Base-by-base conservation (phyloP, 2,329 filamentous ascomycete genomes). In the Monilinia laxa region DNA sequence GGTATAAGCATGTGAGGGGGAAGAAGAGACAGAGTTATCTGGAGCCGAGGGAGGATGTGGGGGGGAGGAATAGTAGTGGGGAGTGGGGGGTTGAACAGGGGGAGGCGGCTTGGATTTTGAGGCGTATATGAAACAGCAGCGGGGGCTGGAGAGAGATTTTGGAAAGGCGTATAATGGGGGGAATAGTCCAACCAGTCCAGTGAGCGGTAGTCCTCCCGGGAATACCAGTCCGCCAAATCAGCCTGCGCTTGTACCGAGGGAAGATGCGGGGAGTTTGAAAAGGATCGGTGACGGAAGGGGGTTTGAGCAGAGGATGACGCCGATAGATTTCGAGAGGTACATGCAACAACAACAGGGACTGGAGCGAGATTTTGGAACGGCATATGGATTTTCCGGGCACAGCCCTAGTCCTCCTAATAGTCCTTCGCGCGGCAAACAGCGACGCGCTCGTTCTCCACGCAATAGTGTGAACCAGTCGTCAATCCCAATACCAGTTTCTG, bases 131-230 rank as follows among this genome's bases (percentile, higher is more conserved):
- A 49, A 51, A 4, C 57, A 60, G 38, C 62, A 56, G 20, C 23
- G 25, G 3, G 60, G 62, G 0, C 10, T 64, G 62, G 62, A 64
- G 62, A 47, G 62, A 18, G 62, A 64, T 56, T 64, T 64, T 31
- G 62, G 49, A 12, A 64, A 56, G 18, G 35, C 51, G 0, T 53
- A 42, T 42, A 23, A n/a, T 11, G 51, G n/a, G 18, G 23, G 51
- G 4, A 35, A 5, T 28, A 47, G 23, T 14, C 42, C 57, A 1
- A 28, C 53, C 9, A 54, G 28, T 35, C 28, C 52, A 11, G 16
- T 4, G 9, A n/a, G 18, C n/a, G 20, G 31, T 55, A 60, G 57
- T 18, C 42, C 57, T 31, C 7, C 9, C 20, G 5, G 57, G 16
- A 23, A 49, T 23, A 31, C 16, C 7, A 51, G 28, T 25, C 42